A percentile compares a stretch with the other conserved stretches of the same genome.
Evolutionary conservation across 2,329 filamentous ascomycete genomes (phyloP).

Genomic region (Xylaria hypoxylon): DNA sequence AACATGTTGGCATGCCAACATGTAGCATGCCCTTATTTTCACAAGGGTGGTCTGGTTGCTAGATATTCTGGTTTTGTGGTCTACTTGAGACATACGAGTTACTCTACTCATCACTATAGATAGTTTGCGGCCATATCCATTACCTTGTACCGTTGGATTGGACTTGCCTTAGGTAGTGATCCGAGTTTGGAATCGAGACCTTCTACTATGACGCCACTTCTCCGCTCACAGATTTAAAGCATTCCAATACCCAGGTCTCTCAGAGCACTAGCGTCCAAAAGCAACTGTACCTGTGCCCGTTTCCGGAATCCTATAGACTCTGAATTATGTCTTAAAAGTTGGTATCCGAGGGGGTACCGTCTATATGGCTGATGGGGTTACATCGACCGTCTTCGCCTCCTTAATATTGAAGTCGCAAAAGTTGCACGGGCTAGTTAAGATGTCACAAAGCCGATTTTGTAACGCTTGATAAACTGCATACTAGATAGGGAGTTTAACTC

Average conservation of each 20-base stretch:
- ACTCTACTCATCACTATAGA: background rate
- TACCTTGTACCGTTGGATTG: background rate
- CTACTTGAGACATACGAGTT: background rate
- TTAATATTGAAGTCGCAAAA: background rate
- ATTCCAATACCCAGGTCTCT: background rate
- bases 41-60: background rate
- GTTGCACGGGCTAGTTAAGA: background rate
- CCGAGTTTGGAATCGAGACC: constrained; percentile 4
- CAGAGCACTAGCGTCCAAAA: constrained; percentile 7
- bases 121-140: background rate
- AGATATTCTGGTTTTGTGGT: background rate
- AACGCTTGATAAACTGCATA: background rate
- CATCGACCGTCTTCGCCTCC: background rate
- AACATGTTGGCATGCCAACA: constrained; percentile 1
- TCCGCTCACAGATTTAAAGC: background rate
- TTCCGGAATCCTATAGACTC: background rate
- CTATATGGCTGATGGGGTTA: background rate
- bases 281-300: background rate
- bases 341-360: background rate
- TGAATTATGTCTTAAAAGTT: constrained; percentile 1
- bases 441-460: background rate
- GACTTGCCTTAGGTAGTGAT: background rate
- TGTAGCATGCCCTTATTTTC: background rate
- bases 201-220: constrained; percentile 1
- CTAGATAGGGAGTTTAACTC: background rate